A percentile compares a stretch with the other conserved stretches of the same genome.
Conservation (phyloP, 106 monocot genomes). For the Dendrobium catenatum region DNA sequence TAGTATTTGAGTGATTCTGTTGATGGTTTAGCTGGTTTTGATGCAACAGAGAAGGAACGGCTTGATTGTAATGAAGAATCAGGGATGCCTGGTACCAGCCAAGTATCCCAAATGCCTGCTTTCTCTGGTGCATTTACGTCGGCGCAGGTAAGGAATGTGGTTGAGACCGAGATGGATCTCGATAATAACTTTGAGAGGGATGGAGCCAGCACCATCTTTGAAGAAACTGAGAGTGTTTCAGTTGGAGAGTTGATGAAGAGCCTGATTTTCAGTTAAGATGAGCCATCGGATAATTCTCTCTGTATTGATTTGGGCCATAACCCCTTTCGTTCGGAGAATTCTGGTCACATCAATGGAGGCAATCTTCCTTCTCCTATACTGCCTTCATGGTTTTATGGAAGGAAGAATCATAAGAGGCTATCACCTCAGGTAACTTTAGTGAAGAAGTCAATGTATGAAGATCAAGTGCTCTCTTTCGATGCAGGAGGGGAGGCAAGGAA, state of each 20-base stretch:
- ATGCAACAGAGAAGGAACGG: slow-evolving; percentile 43
- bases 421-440: slow-evolving; percentile 37
- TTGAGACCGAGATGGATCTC: slow-evolving; percentile 76
- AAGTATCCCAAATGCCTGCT: slow-evolving; percentile 67
- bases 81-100: slow-evolving; percentile 16
- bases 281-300: slow-evolving; percentile 71
- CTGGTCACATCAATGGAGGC: slow-evolving; percentile 37
- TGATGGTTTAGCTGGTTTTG: slow-evolving; percentile 55
- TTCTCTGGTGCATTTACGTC: slow-evolving; percentile 91
- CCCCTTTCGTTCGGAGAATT: slow-evolving; percentile 57
- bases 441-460: slow-evolving; percentile 55
- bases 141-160: slow-evolving; percentile 74
- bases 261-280: slow-evolving; percentile 87
- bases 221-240: slow-evolving; percentile 77
- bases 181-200: slow-evolving; percentile 87
- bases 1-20: slow-evolving; percentile 89
- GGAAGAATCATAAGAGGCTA: slow-evolving; percentile 47
- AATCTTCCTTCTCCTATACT: slow-evolving; percentile 77
- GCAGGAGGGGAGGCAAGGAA: slow-evolving; percentile 85
- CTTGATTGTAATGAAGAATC: slow-evolving; percentile 36
- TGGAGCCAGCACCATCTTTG: slow-evolving; percentile 79
- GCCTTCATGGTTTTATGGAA: slow-evolving; percentile 57
- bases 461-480: slow-evolving; percentile 84
- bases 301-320: slow-evolving; percentile 98
- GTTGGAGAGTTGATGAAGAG: slow-evolving; percentile 91